Evolutionary conservation across 176 grass and related monocot species (phyloP), one percentile per base, ranked within the genome.

Genomic region (Rhynchospora breviuscula): DNA sequence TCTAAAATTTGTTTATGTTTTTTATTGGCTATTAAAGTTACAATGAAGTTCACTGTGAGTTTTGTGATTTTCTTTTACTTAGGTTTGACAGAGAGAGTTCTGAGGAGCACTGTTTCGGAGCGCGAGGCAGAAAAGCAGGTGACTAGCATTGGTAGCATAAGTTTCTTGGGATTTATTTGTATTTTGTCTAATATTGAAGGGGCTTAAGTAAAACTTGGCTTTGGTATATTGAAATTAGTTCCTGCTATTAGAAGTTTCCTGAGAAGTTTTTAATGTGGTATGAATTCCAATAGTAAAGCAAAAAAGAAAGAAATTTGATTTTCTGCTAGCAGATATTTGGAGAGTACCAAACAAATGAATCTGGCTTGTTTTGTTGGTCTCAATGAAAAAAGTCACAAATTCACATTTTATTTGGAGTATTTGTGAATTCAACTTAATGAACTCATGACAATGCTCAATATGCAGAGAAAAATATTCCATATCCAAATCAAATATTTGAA

Each of bases 11-110:
- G 10, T 33, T 25, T 68, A 76, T 87, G 11, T 58, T 33, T 44
- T 59, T 47, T 68, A 49, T 59, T 15, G 31, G 29, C 8, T 51
- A 65, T 63, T 44, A 7, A 63, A 63, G 19, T 61, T 31, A 43
- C 3, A 1, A 81, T 23, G 6, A 0, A 82, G 44, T 82, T 65
- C 15, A 54, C 22, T 21, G 15, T 53, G 43, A 67, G 63, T 67
- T 67, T 52, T 29, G 7, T 62, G 18, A 7, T 44, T 7, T 80
- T 63, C 23, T 47, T 81, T 71, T 80, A 79, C 87, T 84, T 87
- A 97, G 94, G 94, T 72, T 86, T 97, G 89, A 91, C 89, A 29
- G 84, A 90, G 80, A 90, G 78, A 66, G 94, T 97, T 29, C 61
- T 93, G 15, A 63, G 86, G 67, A 93, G 91, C 86, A 78, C 84